Evolutionary conservation across 257 asterid species (phyloP).

Genomic region (Scutellaria galericulata): DNA sequence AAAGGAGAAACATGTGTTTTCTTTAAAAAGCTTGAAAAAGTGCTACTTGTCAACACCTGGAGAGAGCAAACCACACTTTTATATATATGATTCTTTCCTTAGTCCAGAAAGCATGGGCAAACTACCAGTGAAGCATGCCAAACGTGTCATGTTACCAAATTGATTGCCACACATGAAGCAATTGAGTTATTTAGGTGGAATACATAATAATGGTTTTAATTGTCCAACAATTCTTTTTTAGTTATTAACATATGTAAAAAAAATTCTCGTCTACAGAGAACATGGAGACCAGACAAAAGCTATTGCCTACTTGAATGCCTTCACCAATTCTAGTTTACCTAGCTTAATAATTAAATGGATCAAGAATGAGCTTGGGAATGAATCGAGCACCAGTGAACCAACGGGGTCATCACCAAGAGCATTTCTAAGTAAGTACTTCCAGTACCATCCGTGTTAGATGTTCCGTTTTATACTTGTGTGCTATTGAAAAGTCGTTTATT

Average conservation of each 20-base stretch:
- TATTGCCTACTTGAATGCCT: constrained; percentile 55
- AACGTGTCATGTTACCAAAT: constrained; percentile 53
- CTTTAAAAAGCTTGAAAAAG: too few relatives aligned
- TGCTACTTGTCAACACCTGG: too few relatives aligned
- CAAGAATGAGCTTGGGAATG: constrained; percentile 45
- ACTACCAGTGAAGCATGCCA: constrained; percentile 54
- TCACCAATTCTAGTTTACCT: constrained; percentile 58
- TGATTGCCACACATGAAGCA: constrained; percentile 62
- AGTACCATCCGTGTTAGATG: neutral
- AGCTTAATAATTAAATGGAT: constrained; percentile 48
- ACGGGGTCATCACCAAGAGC: constrained; percentile 66
- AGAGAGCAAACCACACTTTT: too few relatives aligned
- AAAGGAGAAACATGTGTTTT: too few relatives aligned
- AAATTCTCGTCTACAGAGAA: constrained; percentile 51
- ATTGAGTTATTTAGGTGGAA: constrained; percentile 57
- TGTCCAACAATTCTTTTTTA: neutral
- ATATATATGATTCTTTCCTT: constrained; percentile 48
- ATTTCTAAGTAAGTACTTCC: constrained; percentile 55
- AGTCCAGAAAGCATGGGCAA: constrained; percentile 51
- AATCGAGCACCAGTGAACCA: constrained; percentile 46
- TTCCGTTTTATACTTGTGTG: neutral
- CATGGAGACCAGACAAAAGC: constrained; percentile 52
- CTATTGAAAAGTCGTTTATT: neutral
- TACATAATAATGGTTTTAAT: neutral
- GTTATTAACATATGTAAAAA: neutral